Base-by-base conservation (phyloP, 2,329 filamentous ascomycete genomes). In the Aspergillus novoparasiticus region DNA sequence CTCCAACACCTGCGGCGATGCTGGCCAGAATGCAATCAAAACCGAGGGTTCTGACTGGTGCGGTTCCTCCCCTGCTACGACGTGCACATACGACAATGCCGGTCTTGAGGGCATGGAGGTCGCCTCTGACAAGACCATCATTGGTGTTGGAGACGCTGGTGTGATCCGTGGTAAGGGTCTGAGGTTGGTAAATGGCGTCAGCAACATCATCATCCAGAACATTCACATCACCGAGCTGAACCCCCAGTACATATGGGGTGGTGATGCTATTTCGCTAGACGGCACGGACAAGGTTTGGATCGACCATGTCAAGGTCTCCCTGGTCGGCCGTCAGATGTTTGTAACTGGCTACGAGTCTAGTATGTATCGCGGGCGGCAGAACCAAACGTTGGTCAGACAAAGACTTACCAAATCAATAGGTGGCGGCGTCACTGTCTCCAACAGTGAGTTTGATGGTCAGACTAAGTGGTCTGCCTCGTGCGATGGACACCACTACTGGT, bases 201-300 rank as follows among this genome's bases (percentile, higher is more conserved):
- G 76, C 70, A 86, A 88, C 73, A 76, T 89, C 73, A 87, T 88
- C 69, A 82, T 87, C 69, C 86, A 86, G 63, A 87, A 87, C 74
- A 76, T 86, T 58, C 79, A 83, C 66, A 81, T 86, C 70, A 85
- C 83, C 50, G 76, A 76, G 45, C 64, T 79, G 32, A 87, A 87
- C 77, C 84, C 84, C 2, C 70, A 83, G 71, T 84, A 84, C 66
- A 83, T 87, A 66, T 87, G 84, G 85, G 85, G 85, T 61, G 85
- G 84, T 59, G 85, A 87, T 74, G 84, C 81, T 41, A 85, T 87
- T 71, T 83, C 81, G 19, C 73, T 86, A 8, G 78, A 83, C 58
- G 78, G 78, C 46, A 75, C 80, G 5, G 68, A 72, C 53, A 67
- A 69, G 48, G 57, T 78, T 68, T 84, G 83, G 81, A 81, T 84